phyloP scores from a whole-genome alignment of 2,329 filamentous ascomycete species.

The Aspergillus udagawae region DNA sequence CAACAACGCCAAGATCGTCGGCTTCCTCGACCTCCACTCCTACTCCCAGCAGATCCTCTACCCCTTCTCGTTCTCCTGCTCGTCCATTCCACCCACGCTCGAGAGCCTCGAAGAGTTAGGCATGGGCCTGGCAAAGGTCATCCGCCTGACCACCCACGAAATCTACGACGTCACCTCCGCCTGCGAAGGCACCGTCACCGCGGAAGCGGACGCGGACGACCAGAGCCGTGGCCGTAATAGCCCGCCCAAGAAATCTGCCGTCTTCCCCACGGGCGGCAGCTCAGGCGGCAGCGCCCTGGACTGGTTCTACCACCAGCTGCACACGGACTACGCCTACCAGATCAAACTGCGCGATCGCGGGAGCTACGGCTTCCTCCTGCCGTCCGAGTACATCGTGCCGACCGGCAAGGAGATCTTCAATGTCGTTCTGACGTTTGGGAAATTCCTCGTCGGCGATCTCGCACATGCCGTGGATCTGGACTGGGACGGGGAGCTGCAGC shows the following conservation, averaged over 20 bases:
- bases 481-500: constrained; percentile 12
- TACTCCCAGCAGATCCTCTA: constrained; percentile 95
- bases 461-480: constrained; percentile 1
- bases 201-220: constrained; percentile 7
- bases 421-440: constrained; percentile 77
- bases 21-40: constrained; percentile 84
- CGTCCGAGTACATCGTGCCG: constrained; percentile 79
- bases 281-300: constrained; percentile 85
- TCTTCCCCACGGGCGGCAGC: constrained; percentile 60
- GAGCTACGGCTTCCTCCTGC: constrained; percentile 88
- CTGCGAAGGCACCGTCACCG: constrained; percentile 70
- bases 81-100: constrained; percentile 70
- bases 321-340: constrained; percentile 82
- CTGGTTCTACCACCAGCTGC: constrained; percentile 89
- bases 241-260: constrained; percentile 9
- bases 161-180: constrained; percentile 75
- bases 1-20: constrained; percentile 72
- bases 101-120: constrained; percentile 92
- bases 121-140: constrained; percentile 81
- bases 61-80: constrained; percentile 84
- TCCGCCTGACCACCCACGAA: constrained; percentile 74
- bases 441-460: constrained; percentile 50
- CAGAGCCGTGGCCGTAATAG: constrained; percentile 9
- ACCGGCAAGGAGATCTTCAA: constrained; percentile 84
- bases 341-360: constrained; percentile 90